phyloP scores from a whole-genome alignment of 306 rosid genomes.

The Dryas alaskensis region DNA sequence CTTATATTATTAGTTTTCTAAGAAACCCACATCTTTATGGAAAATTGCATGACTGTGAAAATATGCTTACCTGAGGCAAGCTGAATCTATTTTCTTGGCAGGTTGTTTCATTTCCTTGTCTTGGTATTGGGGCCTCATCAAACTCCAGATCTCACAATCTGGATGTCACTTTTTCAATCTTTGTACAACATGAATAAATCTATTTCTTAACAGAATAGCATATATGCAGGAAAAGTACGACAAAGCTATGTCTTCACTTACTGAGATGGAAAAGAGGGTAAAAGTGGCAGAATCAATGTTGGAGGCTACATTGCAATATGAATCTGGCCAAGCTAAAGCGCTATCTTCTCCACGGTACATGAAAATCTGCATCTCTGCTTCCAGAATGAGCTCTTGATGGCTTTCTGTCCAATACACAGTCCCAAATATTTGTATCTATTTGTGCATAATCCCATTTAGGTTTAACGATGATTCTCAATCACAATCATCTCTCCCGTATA shows the following conservation, averaged over 20 bases:
- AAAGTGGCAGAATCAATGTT: conserved; percentile 85
- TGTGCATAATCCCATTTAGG: neutral
- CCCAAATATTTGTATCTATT: neutral
- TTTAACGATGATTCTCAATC: neutral
- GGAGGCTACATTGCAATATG: conserved; percentile 93
- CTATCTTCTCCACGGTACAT: conserved; percentile 69
- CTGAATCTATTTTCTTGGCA: neutral
- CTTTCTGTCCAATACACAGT: neutral
- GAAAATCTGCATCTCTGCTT: neutral
- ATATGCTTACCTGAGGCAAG: neutral
- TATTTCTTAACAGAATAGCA: conserved; percentile 29
- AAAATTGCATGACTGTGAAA: neutral
- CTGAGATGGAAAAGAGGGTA: conserved; percentile 78
- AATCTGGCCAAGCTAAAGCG: conserved; percentile 93
- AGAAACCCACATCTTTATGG: neutral
- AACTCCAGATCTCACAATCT: conserved; percentile 29
- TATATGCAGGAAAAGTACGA: conserved; percentile 87
- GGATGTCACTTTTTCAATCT: neutral
- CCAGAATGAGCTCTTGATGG: neutral
- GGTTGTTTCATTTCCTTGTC: neutral
- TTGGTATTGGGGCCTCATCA: conserved; percentile 6
- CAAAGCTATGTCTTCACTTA: conserved; percentile 59
- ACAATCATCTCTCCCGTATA: neutral
- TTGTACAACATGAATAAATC: conserved; percentile 22
- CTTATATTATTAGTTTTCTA: neutral